Percentiles rank a stretch among this genome's conserved stretches.
Evolutionary conservation across 257 asterid genomes (phyloP).

Genomic region (Solanum sitiens): DNA sequence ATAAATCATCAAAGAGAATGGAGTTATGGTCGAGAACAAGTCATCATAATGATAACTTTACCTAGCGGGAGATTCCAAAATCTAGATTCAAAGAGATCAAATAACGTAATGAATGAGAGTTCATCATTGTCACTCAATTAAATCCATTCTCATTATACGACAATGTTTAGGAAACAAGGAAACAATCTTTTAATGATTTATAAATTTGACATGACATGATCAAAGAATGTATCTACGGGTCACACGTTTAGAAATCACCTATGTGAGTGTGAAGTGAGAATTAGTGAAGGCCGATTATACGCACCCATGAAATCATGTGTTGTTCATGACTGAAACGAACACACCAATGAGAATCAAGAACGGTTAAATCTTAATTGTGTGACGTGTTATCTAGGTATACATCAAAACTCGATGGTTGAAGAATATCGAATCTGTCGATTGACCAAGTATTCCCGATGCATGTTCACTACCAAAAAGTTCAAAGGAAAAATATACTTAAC

Average conservation of each 20-base stretch:
- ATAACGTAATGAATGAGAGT: not conserved
- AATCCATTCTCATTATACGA: no score
- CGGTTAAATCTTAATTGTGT: no score
- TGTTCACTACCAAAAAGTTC: no score
- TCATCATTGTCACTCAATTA: not conserved
- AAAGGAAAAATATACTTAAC: no score
- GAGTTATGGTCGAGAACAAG: not conserved
- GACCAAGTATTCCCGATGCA: not conserved
- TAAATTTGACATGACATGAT: not conserved
- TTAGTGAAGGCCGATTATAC: not conserved
- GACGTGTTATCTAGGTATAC: not conserved
- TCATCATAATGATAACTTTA: not conserved
- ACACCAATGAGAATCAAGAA: not conserved
- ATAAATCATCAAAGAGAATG: no score
- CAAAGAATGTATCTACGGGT: not conserved
- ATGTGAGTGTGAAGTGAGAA: no score
- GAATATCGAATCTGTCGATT: no score
- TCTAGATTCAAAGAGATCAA: not conserved
- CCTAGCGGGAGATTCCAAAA: not conserved
- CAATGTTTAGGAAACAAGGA: not conserved
- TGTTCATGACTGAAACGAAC: not conserved
- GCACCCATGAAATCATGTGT: not conserved
- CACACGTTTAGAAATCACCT: no score
- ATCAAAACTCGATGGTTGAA: not conserved
- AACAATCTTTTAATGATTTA: no score